Percentiles rank a stretch among this genome's conserved stretches.
phyloP scores from a whole-genome alignment of 306 rosid genomes.

The Cucumis hystrix region DNA sequence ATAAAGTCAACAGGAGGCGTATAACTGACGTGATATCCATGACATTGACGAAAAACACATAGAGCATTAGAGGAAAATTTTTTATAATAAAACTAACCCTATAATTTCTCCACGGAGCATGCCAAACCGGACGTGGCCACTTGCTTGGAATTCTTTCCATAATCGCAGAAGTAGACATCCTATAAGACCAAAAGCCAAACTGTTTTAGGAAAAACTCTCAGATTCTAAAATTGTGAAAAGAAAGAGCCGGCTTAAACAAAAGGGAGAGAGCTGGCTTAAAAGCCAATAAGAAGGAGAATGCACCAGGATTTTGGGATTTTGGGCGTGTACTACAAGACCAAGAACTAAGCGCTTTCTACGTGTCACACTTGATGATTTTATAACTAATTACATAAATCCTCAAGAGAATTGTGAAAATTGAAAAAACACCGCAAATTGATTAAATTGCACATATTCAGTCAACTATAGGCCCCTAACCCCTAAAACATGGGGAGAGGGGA shows the following conservation, averaged over 20 bases:
- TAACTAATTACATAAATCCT: not conserved
- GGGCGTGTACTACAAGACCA: not conserved
- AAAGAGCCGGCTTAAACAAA: not conserved
- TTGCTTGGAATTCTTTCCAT: constrained; percentile 95
- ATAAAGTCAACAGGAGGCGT: not conserved
- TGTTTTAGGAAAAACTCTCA: constrained; percentile 10
- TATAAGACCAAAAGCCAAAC: constrained; percentile 20
- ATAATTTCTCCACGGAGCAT: constrained; percentile 93
- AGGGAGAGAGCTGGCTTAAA: not conserved
- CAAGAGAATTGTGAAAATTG: not conserved
- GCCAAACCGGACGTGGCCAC: constrained; percentile 99
- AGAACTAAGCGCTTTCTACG: not conserved
- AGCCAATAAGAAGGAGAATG: not conserved
- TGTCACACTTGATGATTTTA: not conserved
- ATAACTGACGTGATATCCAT: not conserved
- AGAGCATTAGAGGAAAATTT: not conserved
- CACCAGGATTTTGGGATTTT: not conserved
- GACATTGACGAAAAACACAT: not conserved
- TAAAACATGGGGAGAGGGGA: not conserved
- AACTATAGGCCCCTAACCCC: not conserved
- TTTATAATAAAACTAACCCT: constrained; percentile 35
- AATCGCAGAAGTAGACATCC: constrained; percentile 82
- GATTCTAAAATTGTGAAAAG: not conserved
- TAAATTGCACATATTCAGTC: not conserved
- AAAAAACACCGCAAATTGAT: not conserved